These are phyloP conservation scores for Fomes fomentarius DNA, from an alignment of 1,284 basidiomycete genomes.

Conservation along the genomic window DNA sequence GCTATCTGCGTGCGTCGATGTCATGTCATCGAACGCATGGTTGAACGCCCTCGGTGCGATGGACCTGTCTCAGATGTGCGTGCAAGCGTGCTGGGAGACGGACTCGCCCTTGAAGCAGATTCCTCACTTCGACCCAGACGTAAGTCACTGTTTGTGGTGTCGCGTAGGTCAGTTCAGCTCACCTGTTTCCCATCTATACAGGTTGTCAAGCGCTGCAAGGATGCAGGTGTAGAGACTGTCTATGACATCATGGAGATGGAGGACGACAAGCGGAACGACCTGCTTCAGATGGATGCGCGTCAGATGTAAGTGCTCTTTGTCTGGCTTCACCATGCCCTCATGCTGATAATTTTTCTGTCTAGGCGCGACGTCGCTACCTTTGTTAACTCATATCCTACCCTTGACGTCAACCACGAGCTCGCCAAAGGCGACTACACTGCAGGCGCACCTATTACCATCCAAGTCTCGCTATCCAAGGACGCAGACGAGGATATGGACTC, in stretches of 20 bases:
- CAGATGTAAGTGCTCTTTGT: slow-evolving; percentile 70
- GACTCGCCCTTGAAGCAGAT: slow-evolving; percentile 95
- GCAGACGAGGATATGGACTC: slow-evolving; percentile 80
- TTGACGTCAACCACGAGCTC: slow-evolving; percentile 87
- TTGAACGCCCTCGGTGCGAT: slow-evolving; percentile 94
- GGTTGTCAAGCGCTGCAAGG: slow-evolving; percentile 87
- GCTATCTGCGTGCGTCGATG: slow-evolving; percentile 93
- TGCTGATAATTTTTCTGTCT: slow-evolving; percentile 22
- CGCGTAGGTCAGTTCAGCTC: background rate
- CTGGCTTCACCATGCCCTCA: background rate
- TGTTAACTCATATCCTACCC: slow-evolving; percentile 92
- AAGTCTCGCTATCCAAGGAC: slow-evolving; percentile 82
- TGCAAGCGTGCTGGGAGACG: slow-evolving; percentile 97
- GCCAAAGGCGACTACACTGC: slow-evolving; percentile 85
- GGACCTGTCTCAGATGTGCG: slow-evolving; percentile 99
- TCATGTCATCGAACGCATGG: slow-evolving; percentile 97
- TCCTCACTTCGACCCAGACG: slow-evolving; percentile 91
- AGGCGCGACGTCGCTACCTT: slow-evolving; percentile 91
- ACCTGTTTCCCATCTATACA: slow-evolving; percentile 35
- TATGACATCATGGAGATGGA: slow-evolving; percentile 99
- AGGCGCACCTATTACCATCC: slow-evolving; percentile 80
- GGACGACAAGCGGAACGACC: slow-evolving; percentile 81
- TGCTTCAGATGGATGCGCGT: slow-evolving; percentile 84
- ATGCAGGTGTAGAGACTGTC: slow-evolving; percentile 80
- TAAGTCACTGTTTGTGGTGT: too few species aligned